Evolutionary conservation across 192 early-diverging fungal species (phyloP).

Genomic region (Haplosporangium gracile): DNA sequence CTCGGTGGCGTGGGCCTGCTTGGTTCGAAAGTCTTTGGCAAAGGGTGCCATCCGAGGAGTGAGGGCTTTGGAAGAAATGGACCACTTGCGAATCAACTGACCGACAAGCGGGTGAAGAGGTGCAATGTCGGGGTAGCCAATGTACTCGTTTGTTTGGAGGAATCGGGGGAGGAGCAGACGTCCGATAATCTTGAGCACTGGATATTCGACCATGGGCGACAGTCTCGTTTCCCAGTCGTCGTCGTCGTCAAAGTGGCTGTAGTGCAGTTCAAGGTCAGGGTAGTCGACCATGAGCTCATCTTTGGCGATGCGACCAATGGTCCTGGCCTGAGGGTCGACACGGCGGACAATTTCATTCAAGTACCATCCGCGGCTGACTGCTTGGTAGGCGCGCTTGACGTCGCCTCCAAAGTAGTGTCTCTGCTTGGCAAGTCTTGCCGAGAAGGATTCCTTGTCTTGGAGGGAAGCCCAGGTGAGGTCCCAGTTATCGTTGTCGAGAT

Average conservation of each 20-base stretch:
- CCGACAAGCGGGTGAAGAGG: slow-evolving; percentile 40
- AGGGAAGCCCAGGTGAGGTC: slow-evolving; percentile 60
- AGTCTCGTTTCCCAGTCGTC: slow-evolving; percentile 51
- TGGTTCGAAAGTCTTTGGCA: slow-evolving; percentile 29
- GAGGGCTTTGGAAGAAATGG: slow-evolving; percentile 36
- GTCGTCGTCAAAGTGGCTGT: slow-evolving; percentile 46
- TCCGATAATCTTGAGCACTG: slow-evolving; percentile 60
- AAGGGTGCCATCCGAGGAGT: slow-evolving; percentile 36
- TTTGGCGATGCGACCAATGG: slow-evolving; percentile 69
- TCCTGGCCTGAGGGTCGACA: slow-evolving; percentile 67
- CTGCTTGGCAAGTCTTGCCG: slow-evolving; percentile 66
- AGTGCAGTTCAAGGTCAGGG: slow-evolving; percentile 66
- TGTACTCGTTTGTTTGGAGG: slow-evolving; percentile 12
- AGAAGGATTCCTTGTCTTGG: slow-evolving; percentile 64
- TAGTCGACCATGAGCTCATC: slow-evolving; percentile 69
- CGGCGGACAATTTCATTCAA: slow-evolving; percentile 80
- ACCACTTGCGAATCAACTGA: slow-evolving; percentile 44
- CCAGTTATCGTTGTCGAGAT: slow-evolving; percentile 57
- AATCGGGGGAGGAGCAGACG: slow-evolving; percentile 60
- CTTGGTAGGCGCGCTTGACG: slow-evolving; percentile 68
- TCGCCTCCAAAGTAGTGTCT: slow-evolving; percentile 75
- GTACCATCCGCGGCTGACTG: slow-evolving; percentile 77
- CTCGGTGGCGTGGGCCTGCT: slow-evolving; percentile 43
- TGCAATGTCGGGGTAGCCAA: slow-evolving; percentile 47
- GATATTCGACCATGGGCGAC: slow-evolving; percentile 62